A percentile compares a stretch with the other conserved stretches of the same genome.
phyloP scores from a whole-genome alignment of 2,329 filamentous ascomycete species.

The Trematosphaeria pertusa region DNA sequence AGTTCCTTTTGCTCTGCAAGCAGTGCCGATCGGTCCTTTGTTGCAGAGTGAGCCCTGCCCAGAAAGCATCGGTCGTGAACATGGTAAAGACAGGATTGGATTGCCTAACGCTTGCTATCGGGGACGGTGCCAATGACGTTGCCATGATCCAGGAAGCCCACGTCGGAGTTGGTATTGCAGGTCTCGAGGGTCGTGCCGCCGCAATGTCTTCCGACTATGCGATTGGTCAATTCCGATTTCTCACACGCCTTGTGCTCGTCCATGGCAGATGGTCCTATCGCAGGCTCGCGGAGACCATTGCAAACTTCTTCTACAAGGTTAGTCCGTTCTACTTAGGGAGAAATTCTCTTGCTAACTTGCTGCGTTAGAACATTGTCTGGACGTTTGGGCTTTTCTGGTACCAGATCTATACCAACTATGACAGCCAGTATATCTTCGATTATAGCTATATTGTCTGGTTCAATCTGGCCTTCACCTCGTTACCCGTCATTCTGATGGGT shows the following conservation, averaged over 20 bases:
- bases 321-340: slow-evolving; percentile 19
- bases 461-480: slow-evolving; percentile 94
- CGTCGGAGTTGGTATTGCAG: slow-evolving; percentile 86
- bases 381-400: slow-evolving; percentile 97
- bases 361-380: slow-evolving; percentile 88
- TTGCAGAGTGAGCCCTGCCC: slow-evolving; percentile 94
- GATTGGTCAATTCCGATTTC: slow-evolving; percentile 86
- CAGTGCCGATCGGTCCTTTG: slow-evolving; percentile 96
- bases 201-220: slow-evolving; percentile 87
- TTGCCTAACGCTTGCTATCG: slow-evolving; percentile 93
- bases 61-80: slow-evolving; percentile 95
- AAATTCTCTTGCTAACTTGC: slow-evolving; percentile 36
- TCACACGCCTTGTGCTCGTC: slow-evolving; percentile 79
- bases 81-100: slow-evolving; percentile 96
- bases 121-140: slow-evolving; percentile 90
- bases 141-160: slow-evolving; percentile 93
- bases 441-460: slow-evolving; percentile 97
- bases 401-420: slow-evolving; percentile 93
- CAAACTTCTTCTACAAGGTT: slow-evolving; percentile 99
- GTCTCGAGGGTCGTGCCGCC: slow-evolving; percentile 85
- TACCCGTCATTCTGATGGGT: slow-evolving; percentile 94
- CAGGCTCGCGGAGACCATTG: slow-evolving; percentile 87
- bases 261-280: slow-evolving; percentile 94
- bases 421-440: slow-evolving; percentile 96
- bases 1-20: slow-evolving; percentile 94